phyloP scores from a whole-genome alignment of 306 rosid genomes.

The Begonia loranthoides region DNA sequence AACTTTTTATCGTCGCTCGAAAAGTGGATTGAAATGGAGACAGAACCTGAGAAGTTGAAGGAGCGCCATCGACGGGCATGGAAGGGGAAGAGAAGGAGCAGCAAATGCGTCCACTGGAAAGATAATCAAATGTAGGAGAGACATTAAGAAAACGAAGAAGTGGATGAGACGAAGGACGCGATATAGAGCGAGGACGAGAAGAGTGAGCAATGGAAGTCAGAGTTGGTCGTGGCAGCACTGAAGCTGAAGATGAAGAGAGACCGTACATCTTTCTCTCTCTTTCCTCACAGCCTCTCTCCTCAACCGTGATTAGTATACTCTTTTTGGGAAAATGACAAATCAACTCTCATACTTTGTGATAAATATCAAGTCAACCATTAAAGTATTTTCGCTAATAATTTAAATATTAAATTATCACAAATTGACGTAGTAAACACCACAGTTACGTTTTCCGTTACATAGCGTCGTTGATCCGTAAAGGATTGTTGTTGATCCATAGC shows the following conservation, averaged over 20 bases:
- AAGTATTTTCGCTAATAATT: no score
- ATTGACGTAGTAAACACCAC: no score
- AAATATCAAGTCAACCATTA: no score
- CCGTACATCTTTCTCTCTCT: slow-evolving; percentile 18
- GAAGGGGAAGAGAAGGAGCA: slow-evolving; percentile 29
- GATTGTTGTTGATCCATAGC: no score
- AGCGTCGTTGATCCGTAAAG: no score
- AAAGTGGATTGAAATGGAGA: background rate
- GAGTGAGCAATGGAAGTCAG: slow-evolving; percentile 11
- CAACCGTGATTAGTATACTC: background rate
- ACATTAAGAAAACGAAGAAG: slow-evolving; percentile 14
- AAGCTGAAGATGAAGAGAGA: slow-evolving; percentile 8
- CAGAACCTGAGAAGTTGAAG: slow-evolving; percentile 49
- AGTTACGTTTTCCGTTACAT: no score
- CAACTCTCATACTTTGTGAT: no score
- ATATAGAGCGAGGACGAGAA: slow-evolving; percentile 16
- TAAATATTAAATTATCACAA: no score
- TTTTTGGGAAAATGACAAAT: background rate
- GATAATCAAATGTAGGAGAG: slow-evolving; percentile 1
- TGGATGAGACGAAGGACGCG: slow-evolving; percentile 15
- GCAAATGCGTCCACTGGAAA: slow-evolving; percentile 12
- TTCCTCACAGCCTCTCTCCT: background rate
- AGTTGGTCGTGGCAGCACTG: slow-evolving; percentile 11
- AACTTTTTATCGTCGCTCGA: background rate
- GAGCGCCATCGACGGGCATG: slow-evolving; percentile 20